Percentiles rank a stretch among this genome's conserved stretches.
Conservation (phyloP, 202 grass and related monocot genomes). For the Saccharum hybrid region DNA sequence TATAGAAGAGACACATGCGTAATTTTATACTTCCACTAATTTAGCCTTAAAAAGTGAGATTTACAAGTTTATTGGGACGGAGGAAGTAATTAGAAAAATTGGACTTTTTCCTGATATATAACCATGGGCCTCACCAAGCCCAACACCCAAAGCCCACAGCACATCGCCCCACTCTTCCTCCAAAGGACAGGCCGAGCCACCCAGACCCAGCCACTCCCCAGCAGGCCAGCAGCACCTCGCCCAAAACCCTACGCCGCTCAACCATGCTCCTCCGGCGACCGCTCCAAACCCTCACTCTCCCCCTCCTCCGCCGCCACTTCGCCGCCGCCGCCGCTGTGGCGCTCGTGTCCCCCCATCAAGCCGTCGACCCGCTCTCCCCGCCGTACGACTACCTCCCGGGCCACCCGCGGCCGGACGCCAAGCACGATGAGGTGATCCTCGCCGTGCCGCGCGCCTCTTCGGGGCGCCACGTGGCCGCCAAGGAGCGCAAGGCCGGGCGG, state of each 20-base stretch:
- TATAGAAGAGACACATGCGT: no score
- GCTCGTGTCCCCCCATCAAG: neutral
- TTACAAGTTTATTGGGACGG: no score
- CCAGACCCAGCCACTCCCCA: no score
- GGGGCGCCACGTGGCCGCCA: slow-evolving; percentile 62
- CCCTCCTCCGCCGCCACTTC: slow-evolving; percentile 38
- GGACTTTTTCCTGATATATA: no score
- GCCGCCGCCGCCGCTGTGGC: slow-evolving; percentile 31
- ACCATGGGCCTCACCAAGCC: no score
- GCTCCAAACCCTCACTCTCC: slow-evolving; percentile 44
- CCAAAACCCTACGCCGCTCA: slow-evolving; percentile 49
- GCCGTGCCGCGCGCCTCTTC: slow-evolving; percentile 57
- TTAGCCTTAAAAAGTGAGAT: no score
- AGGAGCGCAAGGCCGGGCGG: slow-evolving; percentile 74
- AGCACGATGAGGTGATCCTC: slow-evolving; percentile 84
- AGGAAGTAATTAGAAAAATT: no score
- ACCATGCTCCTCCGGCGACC: slow-evolving; percentile 74
- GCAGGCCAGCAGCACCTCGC: neutral
- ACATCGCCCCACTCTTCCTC: no score
- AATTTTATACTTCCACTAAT: no score
- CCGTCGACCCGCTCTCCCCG: slow-evolving; percentile 33
- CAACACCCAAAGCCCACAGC: no score
- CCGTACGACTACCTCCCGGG: slow-evolving; percentile 81
- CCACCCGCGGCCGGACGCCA: slow-evolving; percentile 76
- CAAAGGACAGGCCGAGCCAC: no score